Evolutionary conservation across 768 basidiomycete genomes (phyloP).

Genomic region (Coprinopsis marcescibilis): DNA sequence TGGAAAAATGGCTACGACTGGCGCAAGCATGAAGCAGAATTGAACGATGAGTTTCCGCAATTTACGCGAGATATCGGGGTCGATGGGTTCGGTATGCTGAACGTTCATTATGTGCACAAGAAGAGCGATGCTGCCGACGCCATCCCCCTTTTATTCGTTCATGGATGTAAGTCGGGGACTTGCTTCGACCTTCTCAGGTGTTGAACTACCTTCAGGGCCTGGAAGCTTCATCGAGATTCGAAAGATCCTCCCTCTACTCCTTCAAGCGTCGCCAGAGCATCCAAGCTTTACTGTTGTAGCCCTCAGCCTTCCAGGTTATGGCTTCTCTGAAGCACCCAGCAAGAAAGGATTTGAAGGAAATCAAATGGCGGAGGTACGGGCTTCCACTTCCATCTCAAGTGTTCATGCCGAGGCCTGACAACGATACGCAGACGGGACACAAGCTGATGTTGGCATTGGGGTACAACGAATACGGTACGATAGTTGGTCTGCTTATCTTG

Average conservation of each 20-base stretch:
- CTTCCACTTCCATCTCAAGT: too few species aligned
- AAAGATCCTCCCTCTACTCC: constrained; percentile 52
- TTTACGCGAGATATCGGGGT: constrained; percentile 49
- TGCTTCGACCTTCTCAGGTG: neutral
- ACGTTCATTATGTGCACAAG: constrained; percentile 55
- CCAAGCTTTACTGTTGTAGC: constrained; percentile 64
- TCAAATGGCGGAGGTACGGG: constrained; percentile 35
- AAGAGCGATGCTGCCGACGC: constrained; percentile 39
- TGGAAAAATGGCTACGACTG: constrained; percentile 41
- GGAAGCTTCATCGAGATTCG: constrained; percentile 52
- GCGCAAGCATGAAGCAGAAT: constrained; percentile 43
- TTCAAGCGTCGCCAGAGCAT: constrained; percentile 34
- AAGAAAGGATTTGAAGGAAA: constrained; percentile 40
- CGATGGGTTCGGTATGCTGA: constrained; percentile 36
- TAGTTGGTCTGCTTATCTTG: neutral
- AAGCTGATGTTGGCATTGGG: constrained; percentile 46
- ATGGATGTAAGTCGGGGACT: constrained; percentile 39
- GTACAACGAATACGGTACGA: constrained; percentile 40
- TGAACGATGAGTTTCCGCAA: constrained; percentile 50
- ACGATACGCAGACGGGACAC: constrained; percentile 20
- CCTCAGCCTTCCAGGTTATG: constrained; percentile 53
- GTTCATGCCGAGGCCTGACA: neutral
- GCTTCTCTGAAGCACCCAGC: constrained; percentile 50
- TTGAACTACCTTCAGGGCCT: constrained; percentile 37
- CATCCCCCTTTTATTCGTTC: constrained; percentile 40